Evolutionary conservation across 805 yeast genomes (phyloP).

Genomic region (Yamadazyma laniorum): DNA sequence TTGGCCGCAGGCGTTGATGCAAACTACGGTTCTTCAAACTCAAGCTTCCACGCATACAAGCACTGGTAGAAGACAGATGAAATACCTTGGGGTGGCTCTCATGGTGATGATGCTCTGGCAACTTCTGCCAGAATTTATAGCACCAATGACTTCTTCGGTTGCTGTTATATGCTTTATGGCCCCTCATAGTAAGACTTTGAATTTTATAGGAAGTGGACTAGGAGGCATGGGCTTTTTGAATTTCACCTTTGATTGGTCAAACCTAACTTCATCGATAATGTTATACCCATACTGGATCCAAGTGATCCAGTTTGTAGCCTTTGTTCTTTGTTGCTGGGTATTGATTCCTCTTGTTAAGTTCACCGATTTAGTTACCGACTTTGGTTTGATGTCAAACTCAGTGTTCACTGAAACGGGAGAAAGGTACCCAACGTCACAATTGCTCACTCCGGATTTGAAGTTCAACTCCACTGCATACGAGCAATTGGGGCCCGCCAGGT

Average conservation of each 20-base stretch:
- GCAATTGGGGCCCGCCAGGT: constrained; percentile 42
- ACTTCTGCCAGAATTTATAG: constrained; percentile 47
- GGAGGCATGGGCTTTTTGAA: constrained; percentile 54
- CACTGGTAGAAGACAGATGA: constrained; percentile 28
- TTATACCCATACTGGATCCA: constrained; percentile 53
- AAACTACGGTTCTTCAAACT: constrained; percentile 42
- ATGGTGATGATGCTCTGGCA: constrained; percentile 43
- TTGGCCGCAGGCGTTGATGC: constrained; percentile 55
- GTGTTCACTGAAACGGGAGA: constrained; percentile 38
- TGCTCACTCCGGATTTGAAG: constrained; percentile 37
- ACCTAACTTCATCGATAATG: constrained; percentile 50
- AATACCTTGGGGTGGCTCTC: constrained; percentile 36
- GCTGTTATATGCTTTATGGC: constrained; percentile 51
- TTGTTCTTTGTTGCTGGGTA: constrained; percentile 48
- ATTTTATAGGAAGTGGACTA: constrained; percentile 51
- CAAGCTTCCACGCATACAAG: constrained; percentile 17
- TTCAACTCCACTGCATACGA: constrained; percentile 48
- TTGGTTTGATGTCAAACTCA: constrained; percentile 49
- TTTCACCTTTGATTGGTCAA: constrained; percentile 52
- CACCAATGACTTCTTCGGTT: constrained; percentile 49
- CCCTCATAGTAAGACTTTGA: constrained; percentile 38
- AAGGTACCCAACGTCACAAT: constrained; percentile 40
- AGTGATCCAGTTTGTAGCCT: constrained; percentile 47
- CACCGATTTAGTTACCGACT: constrained; percentile 27
- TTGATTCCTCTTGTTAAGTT: constrained; percentile 48